Percentiles rank a stretch among this genome's conserved stretches.
phyloP scores from a whole-genome alignment of 805 yeast genomes.

The Ogataea degrootiae region DNA sequence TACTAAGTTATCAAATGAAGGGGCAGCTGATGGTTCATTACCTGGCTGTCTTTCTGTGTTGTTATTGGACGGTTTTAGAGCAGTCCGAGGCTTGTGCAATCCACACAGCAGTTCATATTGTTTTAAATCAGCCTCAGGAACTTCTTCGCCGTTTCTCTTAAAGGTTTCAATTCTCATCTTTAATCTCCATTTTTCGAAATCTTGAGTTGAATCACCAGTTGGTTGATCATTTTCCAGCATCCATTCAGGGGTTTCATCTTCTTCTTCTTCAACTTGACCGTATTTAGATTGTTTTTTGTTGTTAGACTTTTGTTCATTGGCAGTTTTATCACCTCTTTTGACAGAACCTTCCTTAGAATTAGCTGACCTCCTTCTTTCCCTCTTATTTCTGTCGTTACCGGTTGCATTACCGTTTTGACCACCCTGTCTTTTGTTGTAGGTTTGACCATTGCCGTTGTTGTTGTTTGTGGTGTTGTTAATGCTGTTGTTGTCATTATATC shows the following conservation, averaged over 20 bases:
- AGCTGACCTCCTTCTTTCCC: constrained; percentile 15
- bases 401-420: constrained; percentile 3
- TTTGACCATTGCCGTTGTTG: constrained; percentile 6
- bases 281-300: constrained; percentile 6
- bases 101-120: constrained; percentile 17
- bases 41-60: neutral
- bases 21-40: neutral
- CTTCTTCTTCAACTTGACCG: constrained; percentile 16
- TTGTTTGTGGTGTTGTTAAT: constrained; percentile 10
- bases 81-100: neutral
- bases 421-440: constrained; percentile 11
- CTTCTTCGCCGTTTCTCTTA: constrained; percentile 39
- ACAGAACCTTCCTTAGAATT: constrained; percentile 11
- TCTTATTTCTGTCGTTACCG: constrained; percentile 8
- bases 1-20: neutral
- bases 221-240: constrained; percentile 33
- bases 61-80: neutral
- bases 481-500: constrained; percentile 6
- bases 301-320: constrained; percentile 2
- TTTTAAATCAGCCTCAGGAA: constrained; percentile 23
- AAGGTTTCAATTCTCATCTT: constrained; percentile 48
- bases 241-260: constrained; percentile 35
- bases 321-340: constrained; percentile 6
- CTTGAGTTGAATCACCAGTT: constrained; percentile 49
- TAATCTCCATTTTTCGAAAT: constrained; percentile 56